Conservation (phyloP, 331 rosid genomes). For the Malus hybrid region DNA sequence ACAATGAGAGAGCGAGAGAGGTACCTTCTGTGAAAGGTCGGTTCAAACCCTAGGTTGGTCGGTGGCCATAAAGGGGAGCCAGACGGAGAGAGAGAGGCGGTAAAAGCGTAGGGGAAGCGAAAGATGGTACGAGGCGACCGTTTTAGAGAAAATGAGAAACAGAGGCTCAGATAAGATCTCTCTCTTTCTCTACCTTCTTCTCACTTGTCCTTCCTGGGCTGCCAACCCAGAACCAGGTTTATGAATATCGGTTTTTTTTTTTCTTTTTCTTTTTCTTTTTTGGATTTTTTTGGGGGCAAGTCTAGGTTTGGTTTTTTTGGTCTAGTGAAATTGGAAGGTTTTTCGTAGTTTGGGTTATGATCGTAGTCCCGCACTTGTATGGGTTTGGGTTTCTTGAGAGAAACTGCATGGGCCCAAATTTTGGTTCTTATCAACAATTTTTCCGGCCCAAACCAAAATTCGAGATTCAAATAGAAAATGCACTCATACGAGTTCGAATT, state of each 20-base stretch:
- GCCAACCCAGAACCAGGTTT: background rate
- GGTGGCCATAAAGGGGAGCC: conserved; percentile 13
- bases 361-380: background rate
- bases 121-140: conserved; percentile 2
- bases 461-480: no score
- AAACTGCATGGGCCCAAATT: background rate
- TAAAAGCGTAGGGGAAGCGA: background rate
- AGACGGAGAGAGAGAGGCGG: background rate
- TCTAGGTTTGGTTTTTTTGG: background rate
- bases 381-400: background rate
- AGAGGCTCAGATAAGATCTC: background rate
- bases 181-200: background rate
- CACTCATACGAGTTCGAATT: no score
- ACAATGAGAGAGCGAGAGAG: background rate
- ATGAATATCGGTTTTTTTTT: background rate
- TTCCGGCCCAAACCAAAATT: no score
- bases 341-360: background rate
- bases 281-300: background rate
- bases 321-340: background rate
- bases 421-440: background rate
- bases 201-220: background rate
- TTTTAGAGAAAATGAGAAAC: background rate
- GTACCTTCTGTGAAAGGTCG: conserved; percentile 6
- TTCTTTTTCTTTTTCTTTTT: background rate
- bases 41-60: conserved; percentile 19